Evolutionary conservation across 2,329 filamentous ascomycete genomes (phyloP).

Genomic region (Metarhizium robertsii): DNA sequence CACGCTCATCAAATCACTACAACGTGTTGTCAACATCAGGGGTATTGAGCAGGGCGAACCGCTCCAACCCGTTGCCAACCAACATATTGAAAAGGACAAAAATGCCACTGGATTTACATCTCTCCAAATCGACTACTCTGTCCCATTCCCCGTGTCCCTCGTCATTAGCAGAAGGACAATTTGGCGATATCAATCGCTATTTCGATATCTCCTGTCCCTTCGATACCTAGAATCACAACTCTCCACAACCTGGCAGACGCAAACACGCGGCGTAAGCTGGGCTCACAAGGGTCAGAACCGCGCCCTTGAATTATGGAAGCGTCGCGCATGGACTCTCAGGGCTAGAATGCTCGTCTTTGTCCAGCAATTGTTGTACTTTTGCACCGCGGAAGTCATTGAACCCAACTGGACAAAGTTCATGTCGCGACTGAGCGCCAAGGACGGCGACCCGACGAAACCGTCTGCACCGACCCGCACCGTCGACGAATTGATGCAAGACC

Average conservation of each 20-base stretch:
- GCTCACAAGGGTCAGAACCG: slow-evolving; percentile 65
- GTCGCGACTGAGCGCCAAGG: slow-evolving; percentile 64
- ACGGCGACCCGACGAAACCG: slow-evolving; percentile 25
- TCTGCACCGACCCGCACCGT: slow-evolving; percentile 54
- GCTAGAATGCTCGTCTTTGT: slow-evolving; percentile 96
- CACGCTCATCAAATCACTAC: slow-evolving; percentile 84
- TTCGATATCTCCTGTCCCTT: slow-evolving; percentile 84
- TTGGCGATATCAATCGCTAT: slow-evolving; percentile 92
- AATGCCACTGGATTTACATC: slow-evolving; percentile 87
- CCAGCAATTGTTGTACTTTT: slow-evolving; percentile 94
- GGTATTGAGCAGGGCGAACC: slow-evolving; percentile 86
- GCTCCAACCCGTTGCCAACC: slow-evolving; percentile 61
- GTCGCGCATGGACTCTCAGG: slow-evolving; percentile 81
- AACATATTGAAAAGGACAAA: slow-evolving; percentile 68
- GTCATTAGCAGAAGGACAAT: slow-evolving; percentile 95
- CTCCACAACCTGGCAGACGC: slow-evolving; percentile 81
- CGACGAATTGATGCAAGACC: slow-evolving; percentile 97
- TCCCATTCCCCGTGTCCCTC: slow-evolving; percentile 90
- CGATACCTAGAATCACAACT: slow-evolving; percentile 84
- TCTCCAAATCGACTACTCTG: slow-evolving; percentile 84
- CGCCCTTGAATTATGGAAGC: slow-evolving; percentile 83
- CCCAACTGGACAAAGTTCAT: slow-evolving; percentile 95
- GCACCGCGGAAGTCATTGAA: slow-evolving; percentile 93
- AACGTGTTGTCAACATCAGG: slow-evolving; percentile 93
- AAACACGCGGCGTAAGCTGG: slow-evolving; percentile 75